A percentile compares a stretch with the other conserved stretches of the same genome.
Evolutionary conservation across 2,329 filamentous ascomycete species (phyloP).

Genomic region (Aspergillus persii): DNA sequence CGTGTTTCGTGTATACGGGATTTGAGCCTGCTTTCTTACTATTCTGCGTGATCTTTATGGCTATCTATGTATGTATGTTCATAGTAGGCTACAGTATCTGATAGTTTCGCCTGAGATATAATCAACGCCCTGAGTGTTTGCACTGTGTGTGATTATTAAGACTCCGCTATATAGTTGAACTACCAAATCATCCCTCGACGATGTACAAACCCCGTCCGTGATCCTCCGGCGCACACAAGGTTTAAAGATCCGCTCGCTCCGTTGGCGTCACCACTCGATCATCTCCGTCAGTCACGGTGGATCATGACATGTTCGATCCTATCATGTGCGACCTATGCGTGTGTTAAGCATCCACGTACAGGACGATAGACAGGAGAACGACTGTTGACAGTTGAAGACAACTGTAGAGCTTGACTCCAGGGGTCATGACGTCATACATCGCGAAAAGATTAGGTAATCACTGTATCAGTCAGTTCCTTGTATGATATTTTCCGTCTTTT

Average conservation of each 20-base stretch:
- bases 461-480: neutral
- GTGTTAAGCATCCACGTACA: neutral
- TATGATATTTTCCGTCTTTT: no score
- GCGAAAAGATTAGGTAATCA: neutral
- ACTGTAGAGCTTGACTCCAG: neutral
- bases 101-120: no score
- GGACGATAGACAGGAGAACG: neutral
- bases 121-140: no score
- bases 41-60: neutral
- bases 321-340: neutral
- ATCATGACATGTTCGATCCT: constrained; percentile 2
- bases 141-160: no score
- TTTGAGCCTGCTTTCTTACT: neutral
- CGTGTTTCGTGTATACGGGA: neutral
- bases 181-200: no score
- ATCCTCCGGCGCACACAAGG: neutral
- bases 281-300: neutral
- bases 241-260: constrained; percentile 1
- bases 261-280: constrained; percentile 13
- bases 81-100: no score
- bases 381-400: neutral
- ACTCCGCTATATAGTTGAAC: no score
- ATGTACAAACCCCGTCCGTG: neutral
- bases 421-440: neutral
- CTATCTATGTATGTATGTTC: no score